Conservation (phyloP, 176 grass and related monocot species). For the Musa itinerans region DNA sequence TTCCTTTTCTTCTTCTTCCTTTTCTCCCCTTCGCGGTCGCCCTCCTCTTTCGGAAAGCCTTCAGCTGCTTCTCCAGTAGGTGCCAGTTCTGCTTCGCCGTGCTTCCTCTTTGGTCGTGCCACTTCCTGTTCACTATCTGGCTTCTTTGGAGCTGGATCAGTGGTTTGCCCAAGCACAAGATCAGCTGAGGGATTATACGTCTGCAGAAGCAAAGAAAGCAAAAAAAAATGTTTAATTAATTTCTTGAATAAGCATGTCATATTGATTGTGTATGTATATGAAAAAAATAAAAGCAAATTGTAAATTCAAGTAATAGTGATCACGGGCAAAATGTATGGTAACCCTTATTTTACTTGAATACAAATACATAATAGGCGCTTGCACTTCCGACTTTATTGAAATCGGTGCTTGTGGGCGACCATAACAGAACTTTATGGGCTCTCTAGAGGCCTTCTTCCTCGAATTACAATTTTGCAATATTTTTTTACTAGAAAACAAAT, state of each 20-base stretch:
- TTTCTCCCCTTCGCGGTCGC: conserved; percentile 1
- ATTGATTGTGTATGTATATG: too few species aligned
- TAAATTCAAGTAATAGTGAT: too few species aligned
- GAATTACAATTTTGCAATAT: too few species aligned
- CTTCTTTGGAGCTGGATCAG: conserved; percentile 34
- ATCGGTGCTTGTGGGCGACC: too few species aligned
- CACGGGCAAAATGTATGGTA: too few species aligned
- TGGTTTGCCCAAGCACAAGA: conserved; percentile 34
- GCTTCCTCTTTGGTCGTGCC: conserved; percentile 42
- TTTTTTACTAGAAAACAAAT: too few species aligned
- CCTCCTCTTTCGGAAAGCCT: conserved; percentile 11
- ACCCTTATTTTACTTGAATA: too few species aligned
- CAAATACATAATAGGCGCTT: too few species aligned
- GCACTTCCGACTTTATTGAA: too few species aligned
- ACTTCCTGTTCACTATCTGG: conserved; percentile 4
- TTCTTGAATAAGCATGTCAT: neutral
- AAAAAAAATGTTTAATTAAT: neutral
- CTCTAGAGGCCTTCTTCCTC: too few species aligned
- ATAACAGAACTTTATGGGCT: too few species aligned
- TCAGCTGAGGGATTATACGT: conserved; percentile 73
- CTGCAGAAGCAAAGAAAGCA: conserved; percentile 25
- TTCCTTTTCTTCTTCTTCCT: conserved; percentile 39
- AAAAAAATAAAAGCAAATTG: too few species aligned
- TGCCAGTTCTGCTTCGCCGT: conserved; percentile 16
- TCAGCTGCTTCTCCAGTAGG: conserved; percentile 3